Base-by-base conservation (phyloP, 2,329 filamentous ascomycete genomes). In the Penicillium glabrum region DNA sequence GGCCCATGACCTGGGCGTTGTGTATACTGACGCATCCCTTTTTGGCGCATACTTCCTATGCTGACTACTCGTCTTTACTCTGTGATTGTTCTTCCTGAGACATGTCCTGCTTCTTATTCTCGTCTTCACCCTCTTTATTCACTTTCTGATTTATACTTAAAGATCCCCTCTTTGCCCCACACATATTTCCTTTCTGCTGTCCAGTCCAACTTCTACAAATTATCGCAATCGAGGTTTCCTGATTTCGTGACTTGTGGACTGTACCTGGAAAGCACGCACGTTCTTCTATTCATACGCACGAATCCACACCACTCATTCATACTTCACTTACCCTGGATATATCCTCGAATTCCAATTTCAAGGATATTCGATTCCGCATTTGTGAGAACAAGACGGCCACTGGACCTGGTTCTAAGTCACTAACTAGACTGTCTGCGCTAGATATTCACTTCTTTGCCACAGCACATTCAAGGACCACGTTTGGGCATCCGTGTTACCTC, bases 401-500 rank as follows among this genome's bases (percentile, higher is more conserved):
- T 26, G 46, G 21, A 44, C 11, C n/a, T 45, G 24, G 24, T 23
- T 37, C 47, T 46, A 23, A 44, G 56, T 59, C 27, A 57, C 62
- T 66, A 62, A 65, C 58, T 43, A 24, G 46, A 31, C 24, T 49
- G 24, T 46, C 37, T 37, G 37, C 49, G 57, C 56, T 57, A 66
- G 62, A 55, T 55, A 62, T 37, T 24, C 10, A 50, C n/a, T 14
- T 26, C 39, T 55, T 62, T 59, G 52, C 60, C 54, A 54, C 56
- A 54, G 56, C 46, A 63, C 49, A 44, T 62, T 64, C 46, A 59
- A 56, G 27, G 45, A 47, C 60, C 54, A 31, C 13, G 33, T 52
- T 58, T 62, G 55, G 61, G 58, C 58, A 61, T 66, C 55, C 54
- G 64, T 64, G 64, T 65, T 59, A 61, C 59, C 51, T 67, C 55